Evolutionary conservation across 805 yeast genomes (phyloP), one percentile per base, ranked within the genome.

Genomic region (Phaffomyces opuntiae): DNA sequence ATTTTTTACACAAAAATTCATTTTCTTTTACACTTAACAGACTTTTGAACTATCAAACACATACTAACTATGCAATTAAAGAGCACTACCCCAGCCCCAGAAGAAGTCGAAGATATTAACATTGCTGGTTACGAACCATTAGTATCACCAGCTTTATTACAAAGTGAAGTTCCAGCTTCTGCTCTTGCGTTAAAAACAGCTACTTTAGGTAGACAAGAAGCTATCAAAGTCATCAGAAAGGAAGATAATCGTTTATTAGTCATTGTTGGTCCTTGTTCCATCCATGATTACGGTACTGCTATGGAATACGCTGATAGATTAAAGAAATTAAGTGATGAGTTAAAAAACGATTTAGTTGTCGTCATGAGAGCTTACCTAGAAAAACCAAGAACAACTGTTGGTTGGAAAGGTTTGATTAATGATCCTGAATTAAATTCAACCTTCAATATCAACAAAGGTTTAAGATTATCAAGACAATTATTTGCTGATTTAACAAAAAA

Each of bases 341-440:
- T 87, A 52, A 66, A 80, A 50, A 78, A 73, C 45, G 98, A 91
- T 54, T 74, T 91, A 46, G 84, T 82, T 46, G 77, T 91, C 48
- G 78, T 91, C 53, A 91, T 91, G 99, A 84, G 99, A 73, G 98
- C 98, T 7, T 91, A 91, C 76, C 75, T 91, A 56, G 99, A 91
- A 71, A 91, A 91, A 70, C 99, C 99, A 60, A 84, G 99, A 74
- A 91, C 99, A 52, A 91, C 98, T 24, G 98, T 91, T 45, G 99
- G 99, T 53, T 91, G 99, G 99, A 91, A 91, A 70, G 99, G 99
- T 59, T 74, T 91, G 60, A 89, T 91, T 64, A 91, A 91, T 67
- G 99, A 91, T 68, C 99, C 99, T 40, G 96, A 91, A 61, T 79
- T 91, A 50, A 87, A 91, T 68, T 85, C 86, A 61, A 74, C 96